A percentile compares a stretch with the other conserved stretches of the same genome.
Conservation (phyloP, 108 stramenopile species). For the Hondaea fermentalgiana region DNA sequence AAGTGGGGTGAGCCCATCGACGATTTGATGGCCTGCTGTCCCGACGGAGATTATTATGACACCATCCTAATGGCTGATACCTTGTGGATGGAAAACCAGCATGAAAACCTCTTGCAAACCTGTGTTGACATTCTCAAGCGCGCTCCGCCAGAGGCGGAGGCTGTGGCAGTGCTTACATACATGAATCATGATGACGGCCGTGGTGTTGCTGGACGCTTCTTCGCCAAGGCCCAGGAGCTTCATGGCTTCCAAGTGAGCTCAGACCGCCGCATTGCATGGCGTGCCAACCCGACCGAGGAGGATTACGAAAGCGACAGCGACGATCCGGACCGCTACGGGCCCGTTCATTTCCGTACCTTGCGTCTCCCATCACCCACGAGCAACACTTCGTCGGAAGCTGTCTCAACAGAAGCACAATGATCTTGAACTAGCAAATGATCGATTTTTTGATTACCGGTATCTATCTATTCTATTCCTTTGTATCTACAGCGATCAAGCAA, state of each 20-base stretch:
- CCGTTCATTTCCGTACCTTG: not conserved
- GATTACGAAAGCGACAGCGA: not conserved
- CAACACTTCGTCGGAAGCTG: not conserved
- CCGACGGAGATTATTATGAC: not conserved
- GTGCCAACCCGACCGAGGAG: not conserved
- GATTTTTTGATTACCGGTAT: no score
- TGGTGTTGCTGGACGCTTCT: not conserved
- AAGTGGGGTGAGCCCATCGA: constrained; percentile 5
- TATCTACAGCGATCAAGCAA: no score
- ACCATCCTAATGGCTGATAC: not conserved
- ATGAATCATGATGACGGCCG: constrained; percentile 10
- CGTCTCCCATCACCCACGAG: not conserved
- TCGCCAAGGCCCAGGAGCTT: not conserved
- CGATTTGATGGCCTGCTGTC: not conserved
- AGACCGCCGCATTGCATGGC: not conserved
- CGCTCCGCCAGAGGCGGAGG: not conserved
- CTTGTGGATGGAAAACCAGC: not conserved
- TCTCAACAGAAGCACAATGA: not conserved
- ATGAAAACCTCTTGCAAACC: not conserved
- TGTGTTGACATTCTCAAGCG: not conserved
- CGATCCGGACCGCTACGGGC: constrained; percentile 4
- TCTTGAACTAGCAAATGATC: not conserved
- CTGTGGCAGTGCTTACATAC: not conserved
- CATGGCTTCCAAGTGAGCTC: not conserved
- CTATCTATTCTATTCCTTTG: no score